A percentile compares a stretch with the other conserved stretches of the same genome.
Conservation (phyloP, 371 early-diverging fungal genomes). For the Syncephalastrum monosporum region DNA sequence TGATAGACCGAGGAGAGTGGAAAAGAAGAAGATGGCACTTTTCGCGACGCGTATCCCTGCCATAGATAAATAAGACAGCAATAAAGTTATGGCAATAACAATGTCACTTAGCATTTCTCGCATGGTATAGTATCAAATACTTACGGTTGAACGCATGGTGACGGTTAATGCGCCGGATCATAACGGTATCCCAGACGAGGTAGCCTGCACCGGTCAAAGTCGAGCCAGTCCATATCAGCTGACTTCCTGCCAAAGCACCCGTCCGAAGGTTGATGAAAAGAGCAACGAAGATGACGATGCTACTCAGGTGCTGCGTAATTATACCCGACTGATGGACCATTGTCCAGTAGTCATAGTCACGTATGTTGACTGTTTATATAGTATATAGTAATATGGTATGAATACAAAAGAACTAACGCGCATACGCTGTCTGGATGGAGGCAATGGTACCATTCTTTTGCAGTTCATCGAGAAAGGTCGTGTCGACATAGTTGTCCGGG, state of each 20-base stretch:
- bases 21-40: constrained; percentile 74
- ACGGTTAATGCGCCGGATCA: constrained; percentile 31
- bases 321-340: constrained; percentile 72
- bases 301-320: constrained; percentile 84
- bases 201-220: constrained; percentile 63
- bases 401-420: too few species aligned
- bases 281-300: constrained; percentile 81
- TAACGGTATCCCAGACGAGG: constrained; percentile 65
- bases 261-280: constrained; percentile 78
- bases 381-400: too few species aligned
- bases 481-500: constrained; percentile 93
- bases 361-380: constrained; percentile 57
- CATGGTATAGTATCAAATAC: background rate
- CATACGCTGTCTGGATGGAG: too few species aligned
- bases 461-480: constrained; percentile 82
- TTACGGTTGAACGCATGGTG: constrained; percentile 56
- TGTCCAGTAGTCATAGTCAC: constrained; percentile 72
- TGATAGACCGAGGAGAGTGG: constrained; percentile 82
- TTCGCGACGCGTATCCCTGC: constrained; percentile 64
- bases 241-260: constrained; percentile 52
- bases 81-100: too few species aligned
- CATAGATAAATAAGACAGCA: too few species aligned
- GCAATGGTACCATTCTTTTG: constrained; percentile 80
- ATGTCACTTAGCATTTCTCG: too few species aligned
- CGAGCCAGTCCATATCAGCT: constrained; percentile 61